phyloP scores from a whole-genome alignment of 2,329 filamentous ascomycete genomes.

The Fusarium albosuccineum region DNA sequence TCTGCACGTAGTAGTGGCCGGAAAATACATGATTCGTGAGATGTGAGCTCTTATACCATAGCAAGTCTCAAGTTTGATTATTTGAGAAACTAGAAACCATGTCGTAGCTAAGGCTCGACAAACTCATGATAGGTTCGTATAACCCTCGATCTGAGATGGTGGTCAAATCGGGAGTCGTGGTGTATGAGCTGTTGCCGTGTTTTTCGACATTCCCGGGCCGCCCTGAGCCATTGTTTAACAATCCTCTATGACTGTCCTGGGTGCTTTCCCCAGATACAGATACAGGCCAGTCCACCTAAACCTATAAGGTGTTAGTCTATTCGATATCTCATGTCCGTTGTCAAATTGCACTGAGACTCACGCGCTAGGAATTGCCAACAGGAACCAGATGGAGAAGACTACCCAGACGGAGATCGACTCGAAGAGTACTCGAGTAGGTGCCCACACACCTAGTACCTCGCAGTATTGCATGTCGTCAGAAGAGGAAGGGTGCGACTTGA shows the following conservation, averaged over 20 bases:
- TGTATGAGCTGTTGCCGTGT: too few species aligned
- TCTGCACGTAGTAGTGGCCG: too few species aligned
- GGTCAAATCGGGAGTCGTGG: too few species aligned
- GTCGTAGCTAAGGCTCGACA: too few species aligned
- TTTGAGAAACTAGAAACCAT: too few species aligned
- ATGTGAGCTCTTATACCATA: too few species aligned
- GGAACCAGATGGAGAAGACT: background rate
- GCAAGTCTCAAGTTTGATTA: too few species aligned
- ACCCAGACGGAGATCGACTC: background rate
- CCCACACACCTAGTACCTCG: background rate
- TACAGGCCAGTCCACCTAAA: background rate
- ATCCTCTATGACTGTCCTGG: background rate
- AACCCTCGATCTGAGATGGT: too few species aligned
- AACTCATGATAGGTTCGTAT: too few species aligned
- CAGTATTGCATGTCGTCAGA: background rate
- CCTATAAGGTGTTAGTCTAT: constrained; percentile 4
- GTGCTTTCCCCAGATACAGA: background rate
- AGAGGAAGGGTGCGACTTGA: background rate
- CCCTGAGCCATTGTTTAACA: background rate
- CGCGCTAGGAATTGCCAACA: background rate
- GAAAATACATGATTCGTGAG: too few species aligned
- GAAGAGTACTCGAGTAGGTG: background rate
- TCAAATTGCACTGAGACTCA: background rate
- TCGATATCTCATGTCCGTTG: too few species aligned
- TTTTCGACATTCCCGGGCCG: too few species aligned